These are phyloP conservation scores for Trichoderma koningiopsis DNA, from an alignment of 2,329 filamentous ascomycete species.

Conservation along the genomic window DNA sequence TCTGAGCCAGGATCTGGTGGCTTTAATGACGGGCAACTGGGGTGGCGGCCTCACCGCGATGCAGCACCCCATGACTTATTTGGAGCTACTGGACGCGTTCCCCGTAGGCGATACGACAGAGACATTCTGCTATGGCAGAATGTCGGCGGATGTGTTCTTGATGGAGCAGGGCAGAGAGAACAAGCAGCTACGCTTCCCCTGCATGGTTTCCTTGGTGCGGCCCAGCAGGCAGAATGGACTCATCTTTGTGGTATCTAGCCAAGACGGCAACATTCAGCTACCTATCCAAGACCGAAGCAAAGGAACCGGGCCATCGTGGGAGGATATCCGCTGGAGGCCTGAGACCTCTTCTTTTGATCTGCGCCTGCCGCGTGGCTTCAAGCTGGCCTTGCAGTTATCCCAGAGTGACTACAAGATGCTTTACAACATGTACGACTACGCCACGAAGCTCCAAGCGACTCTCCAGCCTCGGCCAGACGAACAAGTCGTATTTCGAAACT, in stretches of 20 bases:
- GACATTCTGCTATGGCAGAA: constrained; percentile 77
- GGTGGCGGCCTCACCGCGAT: constrained; percentile 52
- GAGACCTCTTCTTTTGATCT: constrained; percentile 67
- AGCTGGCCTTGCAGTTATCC: constrained; percentile 68
- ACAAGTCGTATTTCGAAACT: constrained; percentile 66
- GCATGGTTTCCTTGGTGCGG: constrained; percentile 74
- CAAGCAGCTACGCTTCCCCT: constrained; percentile 69
- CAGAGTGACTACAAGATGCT: constrained; percentile 78
- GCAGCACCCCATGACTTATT: constrained; percentile 49
- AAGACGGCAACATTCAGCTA: constrained; percentile 76
- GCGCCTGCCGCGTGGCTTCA: constrained; percentile 73
- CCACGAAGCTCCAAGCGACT: constrained; percentile 71
- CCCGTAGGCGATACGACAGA: constrained; percentile 74
- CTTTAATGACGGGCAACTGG: constrained; percentile 67
- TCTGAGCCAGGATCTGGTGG: constrained; percentile 70
- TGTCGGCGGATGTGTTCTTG: constrained; percentile 73
- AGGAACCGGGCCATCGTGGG: constrained; percentile 73
- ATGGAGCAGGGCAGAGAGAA: constrained; percentile 72
- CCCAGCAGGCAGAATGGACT: constrained; percentile 69
- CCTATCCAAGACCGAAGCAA: constrained; percentile 66
- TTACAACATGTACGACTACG: constrained; percentile 85
- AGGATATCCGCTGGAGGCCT: constrained; percentile 78
- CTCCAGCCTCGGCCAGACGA: constrained; percentile 72
- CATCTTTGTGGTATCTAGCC: constrained; percentile 74
- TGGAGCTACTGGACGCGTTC: constrained; percentile 66